Conservation (phyloP, 176 grass and related monocot genomes). For the Triticum timopheevii region DNA sequence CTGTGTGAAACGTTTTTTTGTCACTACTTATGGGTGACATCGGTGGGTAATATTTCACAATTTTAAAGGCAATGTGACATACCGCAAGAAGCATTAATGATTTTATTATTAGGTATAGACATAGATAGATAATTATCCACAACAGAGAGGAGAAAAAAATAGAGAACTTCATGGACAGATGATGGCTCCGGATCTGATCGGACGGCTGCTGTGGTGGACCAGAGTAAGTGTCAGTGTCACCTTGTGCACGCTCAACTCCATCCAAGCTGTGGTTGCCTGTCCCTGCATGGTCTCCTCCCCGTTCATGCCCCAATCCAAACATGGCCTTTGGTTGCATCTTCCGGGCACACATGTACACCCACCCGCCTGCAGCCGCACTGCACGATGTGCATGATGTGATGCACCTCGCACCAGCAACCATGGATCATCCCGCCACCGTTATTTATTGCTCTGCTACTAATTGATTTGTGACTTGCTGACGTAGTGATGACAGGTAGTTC, state of each 20-base stretch:
- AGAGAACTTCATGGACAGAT: not conserved
- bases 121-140: no score
- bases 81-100: no score
- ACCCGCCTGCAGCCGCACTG: not conserved
- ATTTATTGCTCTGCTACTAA: not conserved
- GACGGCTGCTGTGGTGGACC: not conserved
- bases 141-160: no score
- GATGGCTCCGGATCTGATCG: not conserved
- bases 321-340: not conserved
- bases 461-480: not conserved
- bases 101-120: no score
- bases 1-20: no score
- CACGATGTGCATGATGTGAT: not conserved
- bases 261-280: not conserved
- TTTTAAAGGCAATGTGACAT: no score
- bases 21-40: no score
- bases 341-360: not conserved
- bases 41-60: no score
- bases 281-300: not conserved
- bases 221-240: not conserved
- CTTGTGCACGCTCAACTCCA: not conserved
- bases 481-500: not conserved
- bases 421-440: not conserved
- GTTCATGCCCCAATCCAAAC: not conserved
- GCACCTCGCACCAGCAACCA: not conserved